Percentiles rank a stretch among this genome's conserved stretches.
These are phyloP conservation scores for Ceratocystis papillata DNA, from an alignment of 2,329 filamentous ascomycete genomes.

Conservation along the genomic window DNA sequence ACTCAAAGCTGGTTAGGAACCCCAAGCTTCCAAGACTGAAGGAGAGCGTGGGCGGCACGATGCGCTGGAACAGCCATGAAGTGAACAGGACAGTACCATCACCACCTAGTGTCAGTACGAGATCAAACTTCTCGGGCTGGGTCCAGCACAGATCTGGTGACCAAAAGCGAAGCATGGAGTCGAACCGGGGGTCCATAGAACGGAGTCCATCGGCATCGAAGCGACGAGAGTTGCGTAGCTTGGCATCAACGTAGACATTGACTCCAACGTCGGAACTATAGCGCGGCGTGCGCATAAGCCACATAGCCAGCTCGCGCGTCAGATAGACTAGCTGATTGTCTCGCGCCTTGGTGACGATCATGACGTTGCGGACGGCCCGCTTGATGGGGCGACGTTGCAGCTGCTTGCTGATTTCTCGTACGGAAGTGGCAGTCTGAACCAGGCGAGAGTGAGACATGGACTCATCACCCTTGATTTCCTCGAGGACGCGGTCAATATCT, in stretches of 20 bases:
- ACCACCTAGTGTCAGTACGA: conserved; percentile 78
- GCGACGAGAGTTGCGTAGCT: conserved; percentile 75
- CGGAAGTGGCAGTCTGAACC: conserved; percentile 88
- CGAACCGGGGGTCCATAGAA: conserved; percentile 62
- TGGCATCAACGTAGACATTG: conserved; percentile 96
- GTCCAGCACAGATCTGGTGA: conserved; percentile 92
- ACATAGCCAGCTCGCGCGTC: conserved; percentile 76
- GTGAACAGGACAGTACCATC: conserved; percentile 83
- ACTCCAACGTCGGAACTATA: conserved; percentile 86
- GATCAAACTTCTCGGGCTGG: conserved; percentile 86
- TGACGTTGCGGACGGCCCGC: conserved; percentile 81
- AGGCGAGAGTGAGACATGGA: conserved; percentile 87
- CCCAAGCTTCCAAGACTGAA: conserved; percentile 77
- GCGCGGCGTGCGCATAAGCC: conserved; percentile 78
- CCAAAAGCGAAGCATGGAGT: conserved; percentile 87
- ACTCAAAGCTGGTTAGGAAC: conserved; percentile 84
- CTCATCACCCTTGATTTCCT: conserved; percentile 83
- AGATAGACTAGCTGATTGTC: conserved; percentile 87
- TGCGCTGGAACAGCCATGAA: conserved; percentile 82
- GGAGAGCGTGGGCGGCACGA: conserved; percentile 73
- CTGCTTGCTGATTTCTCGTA: conserved; percentile 91
- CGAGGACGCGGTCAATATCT: conserved; percentile 85
- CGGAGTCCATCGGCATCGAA: conserved; percentile 68
- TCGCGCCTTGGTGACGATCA: conserved; percentile 97
- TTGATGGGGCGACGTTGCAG: conserved; percentile 85